Base-by-base conservation (phyloP, 139 green algal species). In the Coelastrella sp. region DNA sequence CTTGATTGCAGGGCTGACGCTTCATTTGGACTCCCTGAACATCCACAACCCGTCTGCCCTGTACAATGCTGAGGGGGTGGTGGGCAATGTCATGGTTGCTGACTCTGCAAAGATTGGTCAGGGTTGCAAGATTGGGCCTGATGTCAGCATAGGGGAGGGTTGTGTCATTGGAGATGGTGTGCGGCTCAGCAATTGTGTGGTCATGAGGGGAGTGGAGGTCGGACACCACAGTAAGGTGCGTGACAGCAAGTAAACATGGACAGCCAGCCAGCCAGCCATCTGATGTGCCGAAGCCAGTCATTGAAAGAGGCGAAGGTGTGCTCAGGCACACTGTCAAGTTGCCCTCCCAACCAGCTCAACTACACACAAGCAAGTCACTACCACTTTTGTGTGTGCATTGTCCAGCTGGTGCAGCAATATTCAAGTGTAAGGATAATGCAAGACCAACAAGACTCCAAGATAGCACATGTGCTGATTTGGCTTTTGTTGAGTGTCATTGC, bases 161-260 rank as follows among this genome's bases (percentile, higher is more conserved):
- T 98, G 96, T 82, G 95, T 96, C 7, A 98, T 99, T 56, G 98
- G 96, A 25, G 92, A 97, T 84, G 98, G 98, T 78, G 98, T 99
- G 90, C 93, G 98, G 7, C 93, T 99, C n/a, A 94, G 90, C 87
- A 97, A 98, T 92, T 98, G 95, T 87, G 96, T 98, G 20, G 86
- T 99, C 82, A 97, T 99, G 93, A 91, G 94, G 25, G 95, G 97
- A 4, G 95, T 97, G 11, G 93, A 94, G 22, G 93, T 97, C 65
- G 93, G 94, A 61, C 78, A 95, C 84, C 91, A 96, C 90, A 89
- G 25, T 82, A 96, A 95, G 93, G 92, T 96, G 84, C 7, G 85
- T 20, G 35, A 49, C 35, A 49, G 35, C 35, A 49, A 49, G 17
- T 24, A 6, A 19, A 75, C 66, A 19, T 24, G 66, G 66, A 1